phyloP scores from a whole-genome alignment of 176 grass and related monocot species.

The Elymus sibiricus region DNA sequence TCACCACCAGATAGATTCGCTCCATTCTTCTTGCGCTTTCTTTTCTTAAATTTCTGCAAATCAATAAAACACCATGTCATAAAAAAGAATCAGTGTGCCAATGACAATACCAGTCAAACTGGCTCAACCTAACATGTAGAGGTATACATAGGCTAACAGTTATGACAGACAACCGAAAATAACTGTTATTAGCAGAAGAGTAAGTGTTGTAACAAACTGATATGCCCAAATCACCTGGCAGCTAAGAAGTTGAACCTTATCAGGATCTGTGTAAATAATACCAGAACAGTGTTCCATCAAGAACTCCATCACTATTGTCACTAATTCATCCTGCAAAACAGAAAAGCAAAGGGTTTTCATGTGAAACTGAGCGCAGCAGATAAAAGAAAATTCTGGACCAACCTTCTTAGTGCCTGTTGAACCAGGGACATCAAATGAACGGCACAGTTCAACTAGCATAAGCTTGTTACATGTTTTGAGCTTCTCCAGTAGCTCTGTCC shows the following conservation, averaged over 20 bases:
- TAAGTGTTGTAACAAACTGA: not conserved
- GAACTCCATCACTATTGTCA: slow-evolving; percentile 41
- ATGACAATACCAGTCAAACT: slow-evolving; percentile 1
- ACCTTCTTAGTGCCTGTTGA: slow-evolving; percentile 43
- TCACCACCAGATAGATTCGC: slow-evolving; percentile 18
- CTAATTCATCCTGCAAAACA: slow-evolving; percentile 36
- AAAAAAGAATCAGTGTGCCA: slow-evolving; percentile 1
- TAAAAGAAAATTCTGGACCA: slow-evolving; percentile 22
- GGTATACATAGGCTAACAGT: not conserved
- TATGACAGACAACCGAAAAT: not conserved
- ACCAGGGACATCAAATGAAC: slow-evolving; percentile 34
- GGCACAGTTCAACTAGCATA: slow-evolving; percentile 30
- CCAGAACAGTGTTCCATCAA: slow-evolving; percentile 24
- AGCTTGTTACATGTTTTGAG: slow-evolving; percentile 23
- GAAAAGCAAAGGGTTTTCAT: not conserved
- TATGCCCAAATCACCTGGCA: slow-evolving; percentile 6
- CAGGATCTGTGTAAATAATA: slow-evolving; percentile 4
- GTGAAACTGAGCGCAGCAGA: not conserved
- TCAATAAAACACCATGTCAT: not conserved
- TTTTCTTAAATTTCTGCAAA: slow-evolving; percentile 39
- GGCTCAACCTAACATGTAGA: not conserved
- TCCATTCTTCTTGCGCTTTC: slow-evolving; percentile 34
- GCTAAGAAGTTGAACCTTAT: slow-evolving; percentile 38
- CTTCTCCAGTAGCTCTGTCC: slow-evolving; percentile 37
- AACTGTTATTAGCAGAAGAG: slow-evolving; percentile 9